Base-by-base conservation (phyloP, 2,329 filamentous ascomycete genomes). In the Fusarium sp. region DNA sequence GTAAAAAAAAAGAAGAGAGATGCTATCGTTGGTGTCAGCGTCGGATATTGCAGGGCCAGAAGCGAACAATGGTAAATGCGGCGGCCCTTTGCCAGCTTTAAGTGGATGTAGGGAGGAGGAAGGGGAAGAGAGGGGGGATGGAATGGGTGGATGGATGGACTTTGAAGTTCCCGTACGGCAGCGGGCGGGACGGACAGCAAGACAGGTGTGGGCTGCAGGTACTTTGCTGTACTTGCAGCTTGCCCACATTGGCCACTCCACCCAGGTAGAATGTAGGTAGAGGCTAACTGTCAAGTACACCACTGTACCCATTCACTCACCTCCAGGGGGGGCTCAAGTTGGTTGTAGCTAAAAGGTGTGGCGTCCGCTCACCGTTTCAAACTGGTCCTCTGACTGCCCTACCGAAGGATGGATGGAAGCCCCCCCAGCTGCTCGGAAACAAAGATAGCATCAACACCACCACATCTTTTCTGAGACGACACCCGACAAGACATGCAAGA, bases 151-250 rank as follows among this genome's bases (percentile, higher is more conserved):
- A 53, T 40, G 36, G 51, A 59, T 49, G 51, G 42, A 63, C 59
- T 57, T 27, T 63, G 62, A 50, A 36, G 53, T 34, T 59, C 53
- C 40, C 66, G 57, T 62, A 61, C 57, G 57, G 57, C 57, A 57
- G 53, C 67, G 67, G 64, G 54, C 59, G 59, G 67, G 67, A 70
- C 59, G 63, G 63, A 61, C 56, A 68, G 63, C 44, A 46, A 58
- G 33, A 40, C 62, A 31, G 42, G 20, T 25, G 44, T 51, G 56
- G 56, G 42, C 29, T 46, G 56, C 27, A 50, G 56, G 40, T 33
- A 46, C 36, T 23, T 38, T 20, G 16, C 5, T 23, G 11, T 55
- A 55, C 53, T 27, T 29, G n/a, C 14, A 11, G 6, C 23, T 5
- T 14, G 9, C 14, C 20, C n/a, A 4, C 23, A 13, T 13, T 14